phyloP scores from a whole-genome alignment of 83 land plant genomes.

The Picea abies region DNA sequence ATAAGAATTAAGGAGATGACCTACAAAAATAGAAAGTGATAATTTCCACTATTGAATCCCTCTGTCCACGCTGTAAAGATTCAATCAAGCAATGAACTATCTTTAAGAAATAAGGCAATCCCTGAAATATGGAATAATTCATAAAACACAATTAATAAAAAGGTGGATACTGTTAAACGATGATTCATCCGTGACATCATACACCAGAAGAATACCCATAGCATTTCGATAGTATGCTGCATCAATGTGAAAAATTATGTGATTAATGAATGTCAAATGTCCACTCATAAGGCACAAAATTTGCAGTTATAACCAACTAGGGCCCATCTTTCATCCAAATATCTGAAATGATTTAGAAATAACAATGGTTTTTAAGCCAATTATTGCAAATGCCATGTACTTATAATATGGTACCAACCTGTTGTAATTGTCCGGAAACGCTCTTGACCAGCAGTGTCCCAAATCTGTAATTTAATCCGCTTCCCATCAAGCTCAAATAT shows the following conservation, averaged over 20 bases:
- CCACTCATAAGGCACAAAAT: background rate
- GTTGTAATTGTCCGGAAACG: slow-evolving; percentile 72
- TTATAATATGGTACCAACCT: background rate
- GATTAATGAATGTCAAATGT: background rate
- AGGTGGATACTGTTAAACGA: slow-evolving; percentile 67
- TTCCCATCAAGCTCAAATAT: slow-evolving; percentile 75
- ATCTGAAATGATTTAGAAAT: background rate
- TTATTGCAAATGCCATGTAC: background rate
- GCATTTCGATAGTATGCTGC: slow-evolving; percentile 91
- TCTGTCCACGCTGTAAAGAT: background rate
- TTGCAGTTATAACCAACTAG: background rate
- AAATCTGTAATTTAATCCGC: slow-evolving; percentile 63
- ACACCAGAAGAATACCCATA: slow-evolving; percentile 80
- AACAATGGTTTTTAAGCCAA: background rate
- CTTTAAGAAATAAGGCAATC: background rate
- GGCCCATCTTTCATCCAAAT: background rate
- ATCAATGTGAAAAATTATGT: slow-evolving; percentile 2
- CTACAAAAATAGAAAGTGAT: background rate
- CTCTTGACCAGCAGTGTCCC: slow-evolving; percentile 80
- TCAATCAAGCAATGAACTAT: background rate
- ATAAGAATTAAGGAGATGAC: slow-evolving; percentile 13
- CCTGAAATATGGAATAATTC: background rate
- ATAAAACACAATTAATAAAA: slow-evolving; percentile 6
- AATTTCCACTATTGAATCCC: too few relatives aligned
- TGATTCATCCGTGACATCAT: slow-evolving; percentile 82